Base-by-base conservation (phyloP, 805 yeast species). In the Sungouiozyma intestinalis region DNA sequence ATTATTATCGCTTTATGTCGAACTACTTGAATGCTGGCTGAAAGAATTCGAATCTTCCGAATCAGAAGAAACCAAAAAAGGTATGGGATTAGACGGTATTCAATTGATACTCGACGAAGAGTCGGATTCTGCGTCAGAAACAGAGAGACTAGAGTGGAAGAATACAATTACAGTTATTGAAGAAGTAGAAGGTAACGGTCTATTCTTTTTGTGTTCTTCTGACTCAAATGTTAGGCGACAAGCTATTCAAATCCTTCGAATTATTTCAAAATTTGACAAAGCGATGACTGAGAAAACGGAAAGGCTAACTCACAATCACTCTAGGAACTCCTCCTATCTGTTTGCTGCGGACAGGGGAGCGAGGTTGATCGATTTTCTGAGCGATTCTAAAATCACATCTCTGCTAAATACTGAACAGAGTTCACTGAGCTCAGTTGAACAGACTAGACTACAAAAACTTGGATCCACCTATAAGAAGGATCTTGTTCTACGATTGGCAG, bases 111-210 rank as follows among this genome's bases (percentile, higher is more conserved):
- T 46, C 4, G 56, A 49, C 20, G 39, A 36, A 13, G 48, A 47
- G 16, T 13, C 42, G 1, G 61, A 53, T 4, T 60, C 57, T 4
- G 45, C 49, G 16, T 53, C 55, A 6, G 60, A 58, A n/a, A 63
- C 71, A 5, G 87, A 82, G 47, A 84, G 79, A 44, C 60, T 84
- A 32, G 90, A 84, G 54, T 69, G 85, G 73, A 85, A 84, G 50
- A 78, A 77, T 38, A 77, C 86, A 15, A 78, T 85, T 47, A 82
- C 95, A 0, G 81, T 84, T 0, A 80, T 92, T 38, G 97, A 92
- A 60, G 97, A 90, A 47, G 85, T 90, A 8, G 98, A 92, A 62
- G 97, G 98, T 0, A 85, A 88, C 55, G 99, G 96, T 0, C 63
- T 92, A 24, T 92, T 85, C 54, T 90, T 94, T 55, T 66, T 92